Evolutionary conservation across 2,329 filamentous ascomycete genomes (phyloP), one percentile per base, ranked within the genome.

Genomic region (Neocatenulostroma microsporum): DNA sequence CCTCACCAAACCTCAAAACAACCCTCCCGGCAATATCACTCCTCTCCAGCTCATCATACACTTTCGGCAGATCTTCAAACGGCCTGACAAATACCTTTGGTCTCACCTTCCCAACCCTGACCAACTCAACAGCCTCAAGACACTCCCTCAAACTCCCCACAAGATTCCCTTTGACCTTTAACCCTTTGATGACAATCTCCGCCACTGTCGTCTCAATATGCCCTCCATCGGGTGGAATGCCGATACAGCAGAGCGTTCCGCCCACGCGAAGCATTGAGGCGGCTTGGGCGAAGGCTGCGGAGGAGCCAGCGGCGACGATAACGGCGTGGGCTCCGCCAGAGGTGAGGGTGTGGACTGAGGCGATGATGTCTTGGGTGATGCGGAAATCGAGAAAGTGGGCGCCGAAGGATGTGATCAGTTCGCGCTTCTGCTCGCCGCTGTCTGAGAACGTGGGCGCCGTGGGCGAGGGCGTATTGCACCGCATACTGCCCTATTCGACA

Each of bases 81-180:
- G 55, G 49, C n/a, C 64, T 54, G 12, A 69, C 53, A 31, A 58
- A 52, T 18, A 67, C 54, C 28, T 58, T 59, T 17, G 65, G 64
- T 32, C 60, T 67, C 5, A 69, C 62, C 17, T 63, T 44, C 0
- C 64, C 64, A 3, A 51, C 53, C 24, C 60, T 50, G 1, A 68
- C 64, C 38, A 66, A 43, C 21, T 67, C 62, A 14, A 68, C 63
- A 0, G 65, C 66, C 40, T 68, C 66, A 48, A 67, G 54, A 28
- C 64, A 67, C 42, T 69, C 67, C 40, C 62, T 64, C 43, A 68
- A 43, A 4, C 60, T 66, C 1, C 64, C 65, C 4, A 68, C 60
- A 24, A 69, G 48, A 33, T 67, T 69, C 2, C 64, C 64, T 3
- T 57, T 60, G 30, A 68, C 62, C 34, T 49, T 61, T 20, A 69